Percentiles rank a stretch among this genome's conserved stretches.
Conservation (phyloP, 2,329 filamentous ascomycete genomes). For the Trichothecium roseum region DNA sequence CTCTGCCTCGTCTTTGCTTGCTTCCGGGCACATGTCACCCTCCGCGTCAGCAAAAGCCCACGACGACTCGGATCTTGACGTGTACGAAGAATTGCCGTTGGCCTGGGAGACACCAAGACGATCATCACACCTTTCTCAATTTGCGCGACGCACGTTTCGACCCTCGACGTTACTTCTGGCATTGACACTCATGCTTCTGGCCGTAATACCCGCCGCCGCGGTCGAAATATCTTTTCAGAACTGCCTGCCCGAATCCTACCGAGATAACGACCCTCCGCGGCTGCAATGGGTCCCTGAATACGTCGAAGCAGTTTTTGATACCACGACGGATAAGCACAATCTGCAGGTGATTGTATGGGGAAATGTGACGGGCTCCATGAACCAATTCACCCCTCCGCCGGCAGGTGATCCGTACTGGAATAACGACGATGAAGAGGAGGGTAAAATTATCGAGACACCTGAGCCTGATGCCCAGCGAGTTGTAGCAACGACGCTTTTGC, state of each 20-base stretch:
- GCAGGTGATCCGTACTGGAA: slow-evolving; percentile 50
- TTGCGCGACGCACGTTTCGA: no score
- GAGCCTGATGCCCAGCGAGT: slow-evolving; percentile 31
- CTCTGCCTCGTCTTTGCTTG: no score
- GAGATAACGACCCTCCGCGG: slow-evolving; percentile 42
- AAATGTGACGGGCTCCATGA: slow-evolving; percentile 71
- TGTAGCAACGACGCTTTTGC: slow-evolving; percentile 63
- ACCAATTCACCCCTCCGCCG: slow-evolving; percentile 46
- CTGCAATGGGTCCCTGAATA: slow-evolving; percentile 74
- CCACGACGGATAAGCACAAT: slow-evolving; percentile 45
- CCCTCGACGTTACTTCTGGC: slow-evolving; percentile 17
- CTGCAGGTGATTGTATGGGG: slow-evolving; percentile 78
- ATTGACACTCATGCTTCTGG: slow-evolving; percentile 25
- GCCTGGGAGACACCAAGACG: no score
- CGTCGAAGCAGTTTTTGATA: slow-evolving; percentile 66
- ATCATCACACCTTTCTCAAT: no score
- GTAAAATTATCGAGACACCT: slow-evolving; percentile 67
- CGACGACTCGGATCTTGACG: no score
- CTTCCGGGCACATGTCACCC: no score
- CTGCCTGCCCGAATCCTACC: slow-evolving; percentile 58
- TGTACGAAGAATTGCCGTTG: no score
- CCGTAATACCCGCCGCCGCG: slow-evolving; percentile 39
- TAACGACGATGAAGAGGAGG: slow-evolving; percentile 47
- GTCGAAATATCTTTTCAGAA: slow-evolving; percentile 74
- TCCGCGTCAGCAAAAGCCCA: no score